phyloP scores from a whole-genome alignment of 2,329 filamentous ascomycete species.

The Alternaria arborescens region DNA sequence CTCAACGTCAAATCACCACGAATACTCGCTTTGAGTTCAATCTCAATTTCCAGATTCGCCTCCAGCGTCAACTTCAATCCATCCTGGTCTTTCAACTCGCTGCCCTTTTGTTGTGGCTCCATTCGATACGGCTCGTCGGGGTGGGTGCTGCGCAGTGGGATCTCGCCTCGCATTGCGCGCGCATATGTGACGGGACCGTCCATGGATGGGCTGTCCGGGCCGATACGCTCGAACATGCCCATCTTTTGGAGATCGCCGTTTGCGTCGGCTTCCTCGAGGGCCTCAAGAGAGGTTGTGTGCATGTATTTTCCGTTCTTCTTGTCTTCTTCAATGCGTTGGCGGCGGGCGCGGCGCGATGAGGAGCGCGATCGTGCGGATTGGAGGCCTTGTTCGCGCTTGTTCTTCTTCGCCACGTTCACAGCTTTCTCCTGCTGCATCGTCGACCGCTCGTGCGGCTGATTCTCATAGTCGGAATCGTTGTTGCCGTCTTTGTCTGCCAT shows the following conservation, averaged over 20 bases:
- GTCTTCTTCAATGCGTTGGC: conserved; percentile 56
- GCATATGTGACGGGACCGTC: conserved; percentile 65
- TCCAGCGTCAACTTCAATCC: conserved; percentile 77
- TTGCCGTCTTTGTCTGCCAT: conserved; percentile 43
- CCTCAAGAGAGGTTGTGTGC: conserved; percentile 59
- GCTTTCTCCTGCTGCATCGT: conserved; percentile 58
- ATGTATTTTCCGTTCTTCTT: conserved; percentile 61
- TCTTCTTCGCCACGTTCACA: conserved; percentile 52
- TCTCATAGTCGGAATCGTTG: conserved; percentile 47
- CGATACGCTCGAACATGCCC: conserved; percentile 64
- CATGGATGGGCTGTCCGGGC: conserved; percentile 64
- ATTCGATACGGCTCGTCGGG: conserved; percentile 59
- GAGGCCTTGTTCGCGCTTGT: conserved; percentile 48
- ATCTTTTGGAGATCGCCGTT: conserved; percentile 58
- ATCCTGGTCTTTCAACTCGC: conserved; percentile 63
- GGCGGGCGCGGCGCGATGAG: conserved; percentile 57
- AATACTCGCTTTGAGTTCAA: conserved; percentile 85
- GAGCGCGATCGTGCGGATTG: conserved; percentile 58
- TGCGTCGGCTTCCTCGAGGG: conserved; percentile 61
- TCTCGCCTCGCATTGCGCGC: conserved; percentile 63
- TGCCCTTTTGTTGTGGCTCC: conserved; percentile 53
- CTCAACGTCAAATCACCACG: conserved; percentile 83
- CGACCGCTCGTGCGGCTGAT: conserved; percentile 50
- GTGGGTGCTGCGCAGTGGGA: conserved; percentile 62
- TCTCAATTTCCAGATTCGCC: conserved; percentile 82